Evolutionary conservation across 805 yeast species (phyloP), one percentile per base, ranked within the genome.

Genomic region (Ogataea salicorniae): DNA sequence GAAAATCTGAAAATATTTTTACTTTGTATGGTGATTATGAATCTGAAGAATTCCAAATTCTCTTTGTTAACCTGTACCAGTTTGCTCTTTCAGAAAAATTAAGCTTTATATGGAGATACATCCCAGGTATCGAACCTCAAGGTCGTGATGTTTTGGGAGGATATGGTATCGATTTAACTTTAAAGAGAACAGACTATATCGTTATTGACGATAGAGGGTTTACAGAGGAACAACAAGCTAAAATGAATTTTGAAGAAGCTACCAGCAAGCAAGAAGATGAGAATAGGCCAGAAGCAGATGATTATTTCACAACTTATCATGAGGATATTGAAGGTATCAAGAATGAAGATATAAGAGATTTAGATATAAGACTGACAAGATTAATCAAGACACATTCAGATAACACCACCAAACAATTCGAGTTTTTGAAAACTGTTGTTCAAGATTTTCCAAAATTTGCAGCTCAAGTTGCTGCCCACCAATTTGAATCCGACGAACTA

Each of bases 101-200:
- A 26, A 74, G 86, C 42, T 85, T 87, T 61, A 77, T 83, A 2
- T 79, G 95, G 84, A 76, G 97, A 55, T 83, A 89, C 56, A 71
- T 79, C 13, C 83, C 85, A 0, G 45, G 51, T 26, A 31, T 34
- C 6, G 13, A 26, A 6, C 34, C 26, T 2, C 18, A 34, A 16
- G 56, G 62, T 15, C 46, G 46, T 13, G 76, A 71, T 39, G 15
- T 45, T 0, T 53, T 81, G 7, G 55, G 73, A 9, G 94, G 92
- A 0, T 88, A 80, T 62, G 94, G 90, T 1, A 81, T 76, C 16
- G 84, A 77, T 39, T 60, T 84, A 39, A 76, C 82, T 1, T 57
- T 85, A 50, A 85, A 85, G 56, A 69, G 84, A 52, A 79, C 87
- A 0, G 88, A 83, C 53, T 82, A 83, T 49, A 68, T 81, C 26